These are phyloP conservation scores for Gardenia jasminoides DNA, from an alignment of 257 asterid genomes.

Conservation along the genomic window DNA sequence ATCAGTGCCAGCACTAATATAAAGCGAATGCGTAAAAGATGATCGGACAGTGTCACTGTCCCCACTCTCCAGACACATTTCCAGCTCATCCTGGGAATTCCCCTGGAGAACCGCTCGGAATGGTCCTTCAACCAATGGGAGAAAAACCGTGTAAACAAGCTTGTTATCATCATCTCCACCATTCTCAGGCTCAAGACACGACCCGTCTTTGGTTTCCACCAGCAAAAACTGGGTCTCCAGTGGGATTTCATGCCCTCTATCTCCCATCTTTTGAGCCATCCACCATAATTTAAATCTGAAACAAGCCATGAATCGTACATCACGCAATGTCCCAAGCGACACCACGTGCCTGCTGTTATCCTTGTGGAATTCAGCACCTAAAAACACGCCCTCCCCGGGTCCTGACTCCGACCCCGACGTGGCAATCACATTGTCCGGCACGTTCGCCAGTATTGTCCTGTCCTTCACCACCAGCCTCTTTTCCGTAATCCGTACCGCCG, in stretches of 20 bases:
- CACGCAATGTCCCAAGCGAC: conserved; percentile 38
- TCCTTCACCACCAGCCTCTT: conserved; percentile 35
- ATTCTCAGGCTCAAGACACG: conserved; percentile 48
- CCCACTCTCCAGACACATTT: conserved; percentile 73
- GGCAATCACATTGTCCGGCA: conserved; percentile 36
- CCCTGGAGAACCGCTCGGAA: conserved; percentile 80
- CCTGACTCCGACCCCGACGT: conserved; percentile 35
- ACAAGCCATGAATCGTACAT: conserved; percentile 70
- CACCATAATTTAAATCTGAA: conserved; percentile 89
- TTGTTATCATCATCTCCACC: conserved; percentile 30
- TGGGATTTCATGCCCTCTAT: conserved; percentile 67
- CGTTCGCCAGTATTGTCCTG: conserved; percentile 30
- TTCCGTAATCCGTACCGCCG: conserved; percentile 26
- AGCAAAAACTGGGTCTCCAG: conserved; percentile 75
- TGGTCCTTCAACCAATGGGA: conserved; percentile 73
- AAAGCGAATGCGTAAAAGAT: conserved; percentile 54
- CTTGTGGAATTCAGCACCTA: conserved; percentile 36
- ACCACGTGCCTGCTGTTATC: conserved; percentile 35
- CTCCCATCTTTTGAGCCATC: conserved; percentile 96
- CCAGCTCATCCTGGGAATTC: conserved; percentile 56
- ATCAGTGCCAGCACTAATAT: conserved; percentile 61
- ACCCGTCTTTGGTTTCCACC: conserved; percentile 55
- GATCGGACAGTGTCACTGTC: conserved; percentile 45
- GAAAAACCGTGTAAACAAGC: conserved; percentile 54
- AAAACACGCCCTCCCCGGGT: conserved; percentile 41